Evolutionary conservation across 2,329 filamentous ascomycete genomes (phyloP), one percentile per base, ranked within the genome.

Genomic region (Penicillium brasilianum): DNA sequence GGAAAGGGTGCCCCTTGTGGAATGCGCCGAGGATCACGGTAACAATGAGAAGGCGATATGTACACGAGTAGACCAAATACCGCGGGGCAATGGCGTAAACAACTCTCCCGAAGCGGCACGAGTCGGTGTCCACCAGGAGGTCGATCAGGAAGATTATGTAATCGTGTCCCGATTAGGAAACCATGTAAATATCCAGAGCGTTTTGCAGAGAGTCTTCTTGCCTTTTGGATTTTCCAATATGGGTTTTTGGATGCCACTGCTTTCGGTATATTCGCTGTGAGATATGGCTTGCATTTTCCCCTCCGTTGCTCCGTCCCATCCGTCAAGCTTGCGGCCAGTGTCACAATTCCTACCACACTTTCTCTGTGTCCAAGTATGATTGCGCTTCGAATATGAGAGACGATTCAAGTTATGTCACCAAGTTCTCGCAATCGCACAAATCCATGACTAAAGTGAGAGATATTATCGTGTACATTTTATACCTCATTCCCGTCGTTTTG

Each of bases 101-200:
- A 76, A 74, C 64, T 69, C 70, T 74, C 74, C 75, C 70, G 59
- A 76, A 73, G 61, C 59, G 73, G 75, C 70, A 74, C 63, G 62
- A 63, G 61, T 57, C 41, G 59, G 41, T 59, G 55, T n/a, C 58
- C 51, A 54, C 50, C 34, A 16, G 18, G 14, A 11, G 22, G 49
- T 52, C 18, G 52, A 54, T 25, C 8, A 41, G 6, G 5, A 41
- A 39, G 49, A 36, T 67, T 66, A 65, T 55, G 60, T 67, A 67
- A 67, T 51, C 55, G 3, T 25, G 30, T 59, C 55, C 37, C 30
- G 54, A 57, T 55, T 32, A 57, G 60, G 60, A 49, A 59, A 48
- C 13, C 11, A 41, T 36, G 48, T 22, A 30, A 43, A 54, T 50
- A 50, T 48, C 13, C 14, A 18, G 34, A 9, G 25, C 20, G 16